phyloP scores from a whole-genome alignment of 2,329 filamentous ascomycete genomes.

The Arthrobotrys sinensis region DNA sequence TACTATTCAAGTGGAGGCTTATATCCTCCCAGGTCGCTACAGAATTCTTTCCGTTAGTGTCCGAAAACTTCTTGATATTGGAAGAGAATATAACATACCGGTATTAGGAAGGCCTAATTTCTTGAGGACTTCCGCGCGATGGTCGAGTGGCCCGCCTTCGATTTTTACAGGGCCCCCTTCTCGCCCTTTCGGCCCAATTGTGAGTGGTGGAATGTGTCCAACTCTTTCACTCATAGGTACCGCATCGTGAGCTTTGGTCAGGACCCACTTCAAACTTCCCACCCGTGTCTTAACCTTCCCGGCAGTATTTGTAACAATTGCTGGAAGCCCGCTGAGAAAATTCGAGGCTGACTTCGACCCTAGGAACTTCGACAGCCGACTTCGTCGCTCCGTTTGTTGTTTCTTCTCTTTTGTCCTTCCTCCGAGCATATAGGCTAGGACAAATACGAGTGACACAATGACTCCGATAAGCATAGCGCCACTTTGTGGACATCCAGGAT shows the following conservation, averaged over 20 bases:
- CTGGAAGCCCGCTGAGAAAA: background rate
- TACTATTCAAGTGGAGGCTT: background rate
- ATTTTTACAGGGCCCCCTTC: too few species aligned
- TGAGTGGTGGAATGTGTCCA: background rate
- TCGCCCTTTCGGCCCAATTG: background rate
- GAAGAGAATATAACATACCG: background rate
- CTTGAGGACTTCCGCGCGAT: background rate
- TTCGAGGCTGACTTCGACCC: background rate
- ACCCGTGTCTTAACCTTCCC: background rate
- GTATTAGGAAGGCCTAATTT: background rate
- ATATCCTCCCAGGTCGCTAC: background rate
- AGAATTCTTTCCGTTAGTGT: background rate
- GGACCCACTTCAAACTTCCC: background rate
- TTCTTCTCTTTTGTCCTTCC: background rate
- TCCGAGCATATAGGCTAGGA: background rate
- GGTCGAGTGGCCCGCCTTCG: too few species aligned
- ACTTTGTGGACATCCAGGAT: background rate
- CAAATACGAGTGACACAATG: background rate
- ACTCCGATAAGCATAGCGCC: background rate
- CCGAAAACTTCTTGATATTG: background rate
- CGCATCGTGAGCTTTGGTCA: background rate
- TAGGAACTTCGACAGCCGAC: background rate
- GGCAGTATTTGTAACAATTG: background rate
- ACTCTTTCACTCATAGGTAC: conserved; percentile 8
- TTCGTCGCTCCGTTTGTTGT: background rate